Base-by-base conservation (phyloP, 345 rosid genomes). In the Viola odorata region DNA sequence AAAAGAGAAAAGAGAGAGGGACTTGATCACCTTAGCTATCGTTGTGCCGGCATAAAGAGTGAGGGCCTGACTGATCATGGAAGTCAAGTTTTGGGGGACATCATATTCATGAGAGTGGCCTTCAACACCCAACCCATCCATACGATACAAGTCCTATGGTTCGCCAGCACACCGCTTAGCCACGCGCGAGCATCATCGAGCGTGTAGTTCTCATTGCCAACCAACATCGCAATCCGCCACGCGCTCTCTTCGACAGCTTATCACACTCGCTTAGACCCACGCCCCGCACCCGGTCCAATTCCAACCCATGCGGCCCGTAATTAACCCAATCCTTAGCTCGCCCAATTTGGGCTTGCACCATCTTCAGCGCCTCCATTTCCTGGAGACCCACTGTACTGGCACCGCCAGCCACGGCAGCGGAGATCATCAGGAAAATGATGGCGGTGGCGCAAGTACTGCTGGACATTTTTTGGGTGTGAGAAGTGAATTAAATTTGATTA, bases 141-240 rank as follows among this genome's bases (percentile, higher is more conserved):
- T 75, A 70, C 91, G 83, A 80, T 75, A 70, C 91, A 85, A 67
- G 81, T 77, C 73, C 72, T 62, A 53, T 82, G 96, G 65, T 76
- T 79, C 0, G 85, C 77, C 1, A 76, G 75, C 66, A 73, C 81
- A 39, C 85, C 71, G 36, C 86, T 85, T 37, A 88, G 62, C 96
- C 91, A 84, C 37, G 84, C 65, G 10, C 69, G 67, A 67, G 74
- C 82, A 61, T 88, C 89, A 17, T 83, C 84, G 1, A 52, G 15
- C 3, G 75, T 77, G 53, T 72, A 57, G 50, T 62, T 72, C 42
- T 51, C 72, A 62, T 55, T 66, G 52, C 54, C 60, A 39, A 77
- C 62, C 63, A 84, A 61, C 49, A 44, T 45, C 51, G 57, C 64
- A n/a, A 88, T 75, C 68, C 83, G 71, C 6, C 45, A 79, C 75